Base-by-base conservation (phyloP, 306 rosid genomes). In the Senna siamea region DNA sequence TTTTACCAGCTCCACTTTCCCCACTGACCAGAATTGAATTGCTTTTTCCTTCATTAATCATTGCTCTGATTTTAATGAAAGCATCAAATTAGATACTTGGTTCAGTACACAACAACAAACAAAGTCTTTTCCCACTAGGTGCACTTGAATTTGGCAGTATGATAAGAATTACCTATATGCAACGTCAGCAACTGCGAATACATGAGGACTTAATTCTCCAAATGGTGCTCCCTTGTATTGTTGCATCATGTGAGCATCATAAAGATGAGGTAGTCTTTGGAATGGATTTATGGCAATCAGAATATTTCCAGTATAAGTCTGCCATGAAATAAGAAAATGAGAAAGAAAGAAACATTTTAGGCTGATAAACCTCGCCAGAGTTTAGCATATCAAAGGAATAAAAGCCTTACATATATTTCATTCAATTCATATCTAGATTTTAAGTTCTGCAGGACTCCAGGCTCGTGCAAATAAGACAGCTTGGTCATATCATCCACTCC, bases 1-100 rank as follows among this genome's bases (percentile, higher is more conserved):
- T 95, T 90, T 95, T 95, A 77, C 99, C 99, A 18, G 99, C 99
- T 83, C 97, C 99, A 85, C 98, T 95, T 92, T 95, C 99, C 78
- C 99, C 99, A 78, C 98, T 95, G 82, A 92, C 99, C 67, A 95
- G 86, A 88, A 95, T 95, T 46, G 99, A 90, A 86, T 95, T 92
- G 86, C 89, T 95, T 86, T 81, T 95, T 67, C 89, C 87, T 89
- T 95, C 96, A 15, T 80, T 85, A 56, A 95, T 75, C 99, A 95
- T 95, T 5, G 96, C 99, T 92, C 99, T 95, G 92, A 44, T 77
- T 67, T 80, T 41, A 20, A 51, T 43, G 34, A 30, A 57, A 65
- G 46, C 62, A 64, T 76, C 51, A 80, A 65, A 61, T 54, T 72
- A 62, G 64, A 46, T 72, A 72, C 66, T 78, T 55, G 22, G 66